Evolutionary conservation across 1,139 yeast species (phyloP).

Genomic region (Yamadazyma kanchanaburiensis): DNA sequence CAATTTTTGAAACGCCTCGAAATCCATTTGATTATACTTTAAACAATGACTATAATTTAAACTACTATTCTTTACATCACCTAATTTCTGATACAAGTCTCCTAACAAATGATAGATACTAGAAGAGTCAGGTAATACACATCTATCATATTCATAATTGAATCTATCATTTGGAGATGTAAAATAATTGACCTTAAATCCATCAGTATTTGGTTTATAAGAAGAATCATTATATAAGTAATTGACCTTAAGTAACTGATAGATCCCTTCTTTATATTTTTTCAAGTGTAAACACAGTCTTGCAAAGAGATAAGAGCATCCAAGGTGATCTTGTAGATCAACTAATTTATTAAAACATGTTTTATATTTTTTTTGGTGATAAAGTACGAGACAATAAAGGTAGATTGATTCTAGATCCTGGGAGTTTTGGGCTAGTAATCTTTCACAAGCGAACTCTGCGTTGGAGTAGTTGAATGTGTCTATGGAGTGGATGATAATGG

Average conservation of each 20-base stretch:
- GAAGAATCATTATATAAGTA: constrained; percentile 35
- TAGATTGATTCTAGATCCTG: constrained; percentile 54
- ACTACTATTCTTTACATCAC: constrained; percentile 64
- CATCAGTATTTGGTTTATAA: constrained; percentile 5
- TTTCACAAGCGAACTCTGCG: constrained; percentile 80
- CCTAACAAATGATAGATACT: constrained; percentile 69
- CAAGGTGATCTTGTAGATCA: constrained; percentile 46
- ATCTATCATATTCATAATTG: constrained; percentile 33
- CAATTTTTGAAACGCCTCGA: constrained; percentile 82
- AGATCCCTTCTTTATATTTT: constrained; percentile 61
- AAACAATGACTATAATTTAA: constrained; percentile 67
- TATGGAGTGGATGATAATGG: constrained; percentile 61
- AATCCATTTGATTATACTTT: constrained; percentile 71
- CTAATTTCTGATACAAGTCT: constrained; percentile 56
- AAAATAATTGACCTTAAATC: constrained; percentile 13
- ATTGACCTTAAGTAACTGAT: constrained; percentile 41
- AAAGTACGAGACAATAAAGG: constrained; percentile 61
- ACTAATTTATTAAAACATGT: constrained; percentile 55
- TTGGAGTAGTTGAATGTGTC: constrained; percentile 67
- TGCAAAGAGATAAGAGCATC: constrained; percentile 71
- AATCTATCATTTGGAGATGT: constrained; percentile 22
- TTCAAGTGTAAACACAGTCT: constrained; percentile 58
- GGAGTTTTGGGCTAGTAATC: constrained; percentile 58
- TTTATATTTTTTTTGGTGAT: constrained; percentile 52
- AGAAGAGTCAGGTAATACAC: constrained; percentile 59